Evolutionary conservation across 2,329 filamentous ascomycete genomes (phyloP).

Genomic region (Aspergillus caelatus): DNA sequence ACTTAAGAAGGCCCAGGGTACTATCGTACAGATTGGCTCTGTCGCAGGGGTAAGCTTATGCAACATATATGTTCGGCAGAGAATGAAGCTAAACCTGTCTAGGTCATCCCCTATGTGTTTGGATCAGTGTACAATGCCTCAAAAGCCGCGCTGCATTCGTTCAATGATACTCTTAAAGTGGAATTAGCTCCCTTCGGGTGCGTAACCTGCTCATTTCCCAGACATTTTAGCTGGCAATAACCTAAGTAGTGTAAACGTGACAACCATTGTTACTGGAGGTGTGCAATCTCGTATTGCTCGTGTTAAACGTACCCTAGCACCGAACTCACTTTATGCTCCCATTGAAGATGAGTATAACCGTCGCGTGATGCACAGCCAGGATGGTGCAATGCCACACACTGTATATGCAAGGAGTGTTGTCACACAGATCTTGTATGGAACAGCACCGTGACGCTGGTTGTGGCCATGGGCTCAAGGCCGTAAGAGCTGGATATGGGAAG

Average conservation of each 20-base stretch:
- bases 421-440: constrained; percentile 52
- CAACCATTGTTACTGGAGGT: constrained; percentile 61
- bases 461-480: constrained; percentile 50
- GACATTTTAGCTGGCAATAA: not conserved
- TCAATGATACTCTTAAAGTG: constrained; percentile 60
- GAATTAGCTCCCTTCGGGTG: constrained; percentile 56
- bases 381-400: constrained; percentile 54
- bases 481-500: constrained; percentile 51
- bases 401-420: constrained; percentile 60
- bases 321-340: constrained; percentile 55
- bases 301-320: constrained; percentile 50
- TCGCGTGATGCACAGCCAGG: constrained; percentile 57
- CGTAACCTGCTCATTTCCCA: constrained; percentile 8
- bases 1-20: constrained; percentile 50
- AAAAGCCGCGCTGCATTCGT: constrained; percentile 63
- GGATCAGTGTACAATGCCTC: constrained; percentile 59
- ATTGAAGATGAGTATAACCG: constrained; percentile 55
- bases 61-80: not conserved
- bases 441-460: constrained; percentile 51
- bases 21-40: constrained; percentile 51
- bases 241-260: constrained; percentile 51
- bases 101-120: constrained; percentile 49
- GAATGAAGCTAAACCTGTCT: not conserved
- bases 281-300: constrained; percentile 62
- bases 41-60: constrained; percentile 36